phyloP scores from a whole-genome alignment of 345 rosid genomes.

The Populus euphratica region DNA sequence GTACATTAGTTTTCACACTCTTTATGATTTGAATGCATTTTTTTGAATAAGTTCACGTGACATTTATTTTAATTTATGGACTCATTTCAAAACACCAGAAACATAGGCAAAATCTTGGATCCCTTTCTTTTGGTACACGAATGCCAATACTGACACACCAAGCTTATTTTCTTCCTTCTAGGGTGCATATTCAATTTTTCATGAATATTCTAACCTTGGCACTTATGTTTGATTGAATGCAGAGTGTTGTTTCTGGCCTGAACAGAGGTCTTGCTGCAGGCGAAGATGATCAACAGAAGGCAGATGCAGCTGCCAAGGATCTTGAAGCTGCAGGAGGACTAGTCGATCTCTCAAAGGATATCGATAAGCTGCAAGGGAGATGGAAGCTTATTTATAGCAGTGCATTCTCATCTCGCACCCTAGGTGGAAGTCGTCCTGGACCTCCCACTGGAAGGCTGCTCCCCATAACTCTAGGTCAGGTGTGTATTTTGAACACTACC shows the following conservation, averaged over 20 bases:
- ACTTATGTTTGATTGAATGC: conserved; percentile 22
- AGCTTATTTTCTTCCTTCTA: neutral
- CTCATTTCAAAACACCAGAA: neutral
- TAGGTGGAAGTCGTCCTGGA: conserved; percentile 94
- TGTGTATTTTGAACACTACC: conserved; percentile 10
- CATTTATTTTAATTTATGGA: neutral
- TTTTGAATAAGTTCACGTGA: neutral
- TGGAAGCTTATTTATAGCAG: conserved; percentile 92
- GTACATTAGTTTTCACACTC: neutral
- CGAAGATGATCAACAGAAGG: conserved; percentile 55
- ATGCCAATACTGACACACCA: neutral
- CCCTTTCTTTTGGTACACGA: neutral
- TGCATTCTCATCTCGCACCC: conserved; percentile 83
- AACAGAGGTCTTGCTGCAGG: conserved; percentile 85
- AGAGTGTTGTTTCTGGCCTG: conserved; percentile 77
- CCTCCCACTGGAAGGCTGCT: conserved; percentile 82
- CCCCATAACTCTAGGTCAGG: conserved; percentile 93
- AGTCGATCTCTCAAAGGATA: conserved; percentile 50
- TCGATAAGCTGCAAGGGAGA: conserved; percentile 76
- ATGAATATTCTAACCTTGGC: neutral
- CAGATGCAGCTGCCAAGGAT: conserved; percentile 70
- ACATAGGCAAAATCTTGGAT: neutral
- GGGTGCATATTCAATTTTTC: neutral
- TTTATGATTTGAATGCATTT: neutral
- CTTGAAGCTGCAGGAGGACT: conserved; percentile 67